Evolutionary conservation across 2,329 filamentous ascomycete genomes (phyloP).

Genomic region (Didymella segeticola): DNA sequence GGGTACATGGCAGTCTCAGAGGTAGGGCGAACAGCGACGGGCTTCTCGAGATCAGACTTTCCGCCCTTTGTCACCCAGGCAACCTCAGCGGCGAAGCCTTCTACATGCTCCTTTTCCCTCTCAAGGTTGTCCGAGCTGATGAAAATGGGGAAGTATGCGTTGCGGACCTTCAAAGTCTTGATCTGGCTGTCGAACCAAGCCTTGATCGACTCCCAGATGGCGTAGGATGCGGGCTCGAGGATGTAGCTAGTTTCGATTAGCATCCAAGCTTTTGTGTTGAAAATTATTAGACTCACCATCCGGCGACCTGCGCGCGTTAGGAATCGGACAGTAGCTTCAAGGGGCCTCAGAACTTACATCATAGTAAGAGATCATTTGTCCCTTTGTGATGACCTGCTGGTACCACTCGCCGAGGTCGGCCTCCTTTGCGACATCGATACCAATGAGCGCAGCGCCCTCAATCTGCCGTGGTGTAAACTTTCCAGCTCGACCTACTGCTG

Average conservation of each 20-base stretch:
- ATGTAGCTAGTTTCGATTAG: conserved; percentile 67
- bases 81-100: conserved; percentile 93
- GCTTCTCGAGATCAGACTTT: conserved; percentile 88
- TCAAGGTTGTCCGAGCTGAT: conserved; percentile 83
- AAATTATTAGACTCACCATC: conserved; percentile 36
- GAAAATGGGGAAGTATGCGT: conserved; percentile 94
- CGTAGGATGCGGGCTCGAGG: conserved; percentile 69
- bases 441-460: conserved; percentile 73
- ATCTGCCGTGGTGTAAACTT: conserved; percentile 42
- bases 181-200: conserved; percentile 70
- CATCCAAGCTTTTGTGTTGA: no score
- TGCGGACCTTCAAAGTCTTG: conserved; percentile 89
- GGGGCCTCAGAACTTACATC: conserved; percentile 59
- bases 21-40: conserved; percentile 72
- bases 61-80: conserved; percentile 91
- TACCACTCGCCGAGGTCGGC: conserved; percentile 96
- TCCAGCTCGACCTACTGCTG: background rate
- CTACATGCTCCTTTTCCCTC: conserved; percentile 92
- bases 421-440: conserved; percentile 84
- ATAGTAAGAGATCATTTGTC: conserved; percentile 97
- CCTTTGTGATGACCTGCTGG: conserved; percentile 95
- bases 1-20: conserved; percentile 89
- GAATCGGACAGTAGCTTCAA: background rate
- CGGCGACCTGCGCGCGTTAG: conserved; percentile 24
- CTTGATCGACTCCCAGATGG: conserved; percentile 73